Evolutionary conservation across 73 alveolate genomes (phyloP).

Genomic region (Tetrahymena thermophila): DNA sequence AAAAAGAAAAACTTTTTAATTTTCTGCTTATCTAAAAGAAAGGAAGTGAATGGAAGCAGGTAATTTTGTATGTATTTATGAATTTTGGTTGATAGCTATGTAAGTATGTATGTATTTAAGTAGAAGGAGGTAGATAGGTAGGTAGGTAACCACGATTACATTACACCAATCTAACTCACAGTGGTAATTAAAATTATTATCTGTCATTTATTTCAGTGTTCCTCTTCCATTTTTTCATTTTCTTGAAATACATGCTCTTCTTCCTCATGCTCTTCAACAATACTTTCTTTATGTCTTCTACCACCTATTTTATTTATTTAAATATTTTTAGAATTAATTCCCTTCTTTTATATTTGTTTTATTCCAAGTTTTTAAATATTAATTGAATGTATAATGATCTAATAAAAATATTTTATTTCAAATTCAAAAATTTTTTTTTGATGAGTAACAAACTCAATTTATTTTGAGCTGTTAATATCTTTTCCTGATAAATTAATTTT

Average conservation of each 20-base stretch:
- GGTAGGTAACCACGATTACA: neutral
- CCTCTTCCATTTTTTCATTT: conserved; percentile 1
- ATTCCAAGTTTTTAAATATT: too few relatives aligned
- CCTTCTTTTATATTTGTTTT: too few relatives aligned
- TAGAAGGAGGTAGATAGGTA: neutral
- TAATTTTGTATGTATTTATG: too few relatives aligned
- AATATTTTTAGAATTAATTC: too few relatives aligned
- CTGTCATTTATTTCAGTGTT: neutral
- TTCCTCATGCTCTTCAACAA: neutral
- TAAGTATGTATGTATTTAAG: neutral
- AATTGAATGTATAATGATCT: too few relatives aligned
- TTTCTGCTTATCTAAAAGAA: neutral
- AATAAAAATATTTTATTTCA: too few relatives aligned
- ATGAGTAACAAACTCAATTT: neutral
- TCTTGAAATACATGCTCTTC: neutral
- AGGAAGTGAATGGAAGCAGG: neutral
- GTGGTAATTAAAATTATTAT: neutral
- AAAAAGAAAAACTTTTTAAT: too few relatives aligned
- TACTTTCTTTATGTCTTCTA: neutral
- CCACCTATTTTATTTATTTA: neutral
- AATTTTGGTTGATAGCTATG: too few relatives aligned
- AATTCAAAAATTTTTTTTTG: neutral
- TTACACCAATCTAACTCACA: neutral
- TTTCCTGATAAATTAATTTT: too few relatives aligned
- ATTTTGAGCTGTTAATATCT: too few relatives aligned